phyloP scores from a whole-genome alignment of 2,329 filamentous ascomycete genomes.

The Zymoseptoria passerinii region DNA sequence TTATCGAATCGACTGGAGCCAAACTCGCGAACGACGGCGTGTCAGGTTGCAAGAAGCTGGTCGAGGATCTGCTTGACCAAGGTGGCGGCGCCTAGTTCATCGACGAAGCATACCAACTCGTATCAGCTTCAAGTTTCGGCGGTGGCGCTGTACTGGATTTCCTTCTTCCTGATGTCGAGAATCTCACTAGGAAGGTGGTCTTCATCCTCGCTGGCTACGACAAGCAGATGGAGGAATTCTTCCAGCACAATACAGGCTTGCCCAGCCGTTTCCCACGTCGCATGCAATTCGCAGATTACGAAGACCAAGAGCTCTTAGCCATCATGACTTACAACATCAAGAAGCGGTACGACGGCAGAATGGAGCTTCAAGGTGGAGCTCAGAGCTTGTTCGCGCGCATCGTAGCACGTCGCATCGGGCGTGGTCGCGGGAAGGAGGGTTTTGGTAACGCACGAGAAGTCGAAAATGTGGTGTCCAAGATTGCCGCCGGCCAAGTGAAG shows the following conservation, averaged over 20 bases:
- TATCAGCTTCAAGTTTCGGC: slow-evolving; percentile 48
- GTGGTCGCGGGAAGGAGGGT: slow-evolving; percentile 53
- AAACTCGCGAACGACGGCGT: slow-evolving; percentile 57
- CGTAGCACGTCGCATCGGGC: slow-evolving; percentile 52
- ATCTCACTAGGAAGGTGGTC: slow-evolving; percentile 58
- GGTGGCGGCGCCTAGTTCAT: slow-evolving; percentile 67
- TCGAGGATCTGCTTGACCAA: slow-evolving; percentile 48
- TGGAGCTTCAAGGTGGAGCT: slow-evolving; percentile 53
- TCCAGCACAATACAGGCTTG: slow-evolving; percentile 64
- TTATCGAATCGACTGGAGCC: slow-evolving; percentile 62
- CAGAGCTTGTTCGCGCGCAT: slow-evolving; percentile 58
- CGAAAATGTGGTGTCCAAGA: slow-evolving; percentile 51
- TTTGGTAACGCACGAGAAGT: slow-evolving; percentile 67
- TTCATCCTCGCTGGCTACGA: slow-evolving; percentile 68
- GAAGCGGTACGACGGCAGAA: slow-evolving; percentile 45
- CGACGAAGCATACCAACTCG: slow-evolving; percentile 70
- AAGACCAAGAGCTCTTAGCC: slow-evolving; percentile 52
- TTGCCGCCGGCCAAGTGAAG: slow-evolving; percentile 51
- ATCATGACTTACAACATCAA: slow-evolving; percentile 53
- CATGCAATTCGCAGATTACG: slow-evolving; percentile 62
- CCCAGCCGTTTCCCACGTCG: slow-evolving; percentile 58
- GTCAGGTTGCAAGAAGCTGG: slow-evolving; percentile 46
- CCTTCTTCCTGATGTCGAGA: slow-evolving; percentile 64
- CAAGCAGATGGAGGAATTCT: slow-evolving; percentile 69
- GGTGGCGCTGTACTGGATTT: slow-evolving; percentile 61